Conservation (phyloP, 1,139 yeast species). For the Yamadazyma triangularis region DNA sequence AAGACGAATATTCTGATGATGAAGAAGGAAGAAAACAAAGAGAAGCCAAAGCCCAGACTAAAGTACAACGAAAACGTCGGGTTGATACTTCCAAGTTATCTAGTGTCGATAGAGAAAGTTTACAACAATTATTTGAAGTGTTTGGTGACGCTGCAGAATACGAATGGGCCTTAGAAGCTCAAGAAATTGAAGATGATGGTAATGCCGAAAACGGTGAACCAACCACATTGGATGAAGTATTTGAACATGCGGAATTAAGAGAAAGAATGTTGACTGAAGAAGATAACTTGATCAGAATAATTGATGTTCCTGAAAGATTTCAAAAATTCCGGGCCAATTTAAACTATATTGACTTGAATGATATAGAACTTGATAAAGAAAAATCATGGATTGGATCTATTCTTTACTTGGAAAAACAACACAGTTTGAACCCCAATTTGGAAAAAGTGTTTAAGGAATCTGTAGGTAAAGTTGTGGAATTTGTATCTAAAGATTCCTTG, state of each 20-base stretch:
- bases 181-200: slow-evolving; percentile 63
- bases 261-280: slow-evolving; percentile 89
- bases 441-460: slow-evolving; percentile 64
- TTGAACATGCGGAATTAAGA: slow-evolving; percentile 89
- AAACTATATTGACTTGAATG: slow-evolving; percentile 62
- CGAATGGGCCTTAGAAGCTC: slow-evolving; percentile 96
- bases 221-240: slow-evolving; percentile 76
- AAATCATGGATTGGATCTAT: slow-evolving; percentile 73
- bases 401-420: slow-evolving; percentile 49
- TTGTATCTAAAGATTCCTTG: slow-evolving; percentile 69
- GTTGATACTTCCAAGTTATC: slow-evolving; percentile 59
- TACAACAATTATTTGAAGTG: slow-evolving; percentile 89
- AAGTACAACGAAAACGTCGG: slow-evolving; percentile 30
- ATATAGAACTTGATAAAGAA: slow-evolving; percentile 66
- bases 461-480: slow-evolving; percentile 72
- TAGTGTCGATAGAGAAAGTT: slow-evolving; percentile 85
- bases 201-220: slow-evolving; percentile 52
- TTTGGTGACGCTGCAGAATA: slow-evolving; percentile 97
- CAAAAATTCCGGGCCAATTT: slow-evolving; percentile 69
- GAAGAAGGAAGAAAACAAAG: slow-evolving; percentile 50
- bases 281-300: slow-evolving; percentile 81
- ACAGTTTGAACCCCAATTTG: slow-evolving; percentile 31
- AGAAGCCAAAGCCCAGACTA: slow-evolving; percentile 34
- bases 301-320: slow-evolving; percentile 89
- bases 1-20: slow-evolving; percentile 92